phyloP scores from a whole-genome alignment of 345 rosid species.

The Populus nigra region DNA sequence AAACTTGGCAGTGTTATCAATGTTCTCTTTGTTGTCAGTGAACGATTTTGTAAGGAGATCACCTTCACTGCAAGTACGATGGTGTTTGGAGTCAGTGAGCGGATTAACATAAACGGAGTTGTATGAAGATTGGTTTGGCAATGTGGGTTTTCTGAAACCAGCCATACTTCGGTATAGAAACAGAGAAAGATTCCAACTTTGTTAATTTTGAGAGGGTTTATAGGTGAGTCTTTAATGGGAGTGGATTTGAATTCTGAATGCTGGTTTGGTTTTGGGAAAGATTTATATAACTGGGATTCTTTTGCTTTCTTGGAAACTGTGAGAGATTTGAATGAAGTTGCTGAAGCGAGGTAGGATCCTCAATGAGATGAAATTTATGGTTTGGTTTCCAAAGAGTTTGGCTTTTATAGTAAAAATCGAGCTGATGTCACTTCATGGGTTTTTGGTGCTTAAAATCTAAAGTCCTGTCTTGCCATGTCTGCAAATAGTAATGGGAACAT shows the following conservation, averaged over 20 bases:
- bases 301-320: not conserved
- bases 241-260: not conserved
- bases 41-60: slow-evolving; percentile 1
- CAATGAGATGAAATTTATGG: too few species aligned
- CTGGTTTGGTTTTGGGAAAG: not conserved
- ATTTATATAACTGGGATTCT: not conserved
- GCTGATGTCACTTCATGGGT: not conserved
- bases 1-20: slow-evolving; percentile 12
- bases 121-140: slow-evolving; percentile 32
- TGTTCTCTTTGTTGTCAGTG: slow-evolving; percentile 48
- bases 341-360: not conserved
- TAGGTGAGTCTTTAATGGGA: not conserved
- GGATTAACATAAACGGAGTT: slow-evolving; percentile 41
- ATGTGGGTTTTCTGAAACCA: slow-evolving; percentile 26
- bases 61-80: slow-evolving; percentile 38
- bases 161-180: slow-evolving; percentile 13
- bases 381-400: not conserved
- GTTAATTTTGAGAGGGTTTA: not conserved
- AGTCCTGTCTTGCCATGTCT: too few species aligned
- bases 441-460: too few species aligned
- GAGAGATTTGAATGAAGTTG: not conserved
- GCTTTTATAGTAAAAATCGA: not conserved
- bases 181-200: not conserved
- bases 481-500: too few species aligned
- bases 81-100: slow-evolving; percentile 36